A percentile compares a stretch with the other conserved stretches of the same genome.
These are phyloP conservation scores for Russula abietina DNA, from an alignment of 768 basidiomycete species.

Conservation along the genomic window DNA sequence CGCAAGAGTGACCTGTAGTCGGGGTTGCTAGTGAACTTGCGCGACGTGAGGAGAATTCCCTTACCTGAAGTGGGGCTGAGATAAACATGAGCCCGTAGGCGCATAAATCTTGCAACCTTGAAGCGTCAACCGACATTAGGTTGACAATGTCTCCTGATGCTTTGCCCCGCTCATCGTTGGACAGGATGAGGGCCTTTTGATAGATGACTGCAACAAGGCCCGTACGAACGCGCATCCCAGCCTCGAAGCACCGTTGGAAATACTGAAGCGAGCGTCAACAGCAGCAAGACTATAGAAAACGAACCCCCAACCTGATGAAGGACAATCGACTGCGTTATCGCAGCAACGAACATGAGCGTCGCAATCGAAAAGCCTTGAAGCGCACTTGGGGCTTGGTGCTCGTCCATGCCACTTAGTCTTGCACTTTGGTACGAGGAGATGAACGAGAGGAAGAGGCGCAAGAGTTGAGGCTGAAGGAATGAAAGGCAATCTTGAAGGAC, in stretches of 20 bases:
- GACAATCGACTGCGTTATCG: slow-evolving; percentile 71
- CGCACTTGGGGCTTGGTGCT: slow-evolving; percentile 31
- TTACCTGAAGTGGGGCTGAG: slow-evolving; percentile 80
- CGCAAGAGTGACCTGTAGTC: slow-evolving; percentile 68
- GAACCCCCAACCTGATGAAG: slow-evolving; percentile 63
- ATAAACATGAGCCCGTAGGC: slow-evolving; percentile 79
- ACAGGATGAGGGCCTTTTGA: slow-evolving; percentile 77
- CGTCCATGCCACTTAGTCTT: slow-evolving; percentile 33
- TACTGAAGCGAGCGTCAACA: slow-evolving; percentile 43
- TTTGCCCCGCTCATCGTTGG: slow-evolving; percentile 76
- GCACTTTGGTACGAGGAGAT: slow-evolving; percentile 69
- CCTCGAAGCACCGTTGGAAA: slow-evolving; percentile 77
- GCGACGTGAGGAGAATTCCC: not conserved
- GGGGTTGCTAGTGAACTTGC: not conserved
- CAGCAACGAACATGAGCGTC: slow-evolving; percentile 70
- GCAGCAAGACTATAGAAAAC: too few species aligned
- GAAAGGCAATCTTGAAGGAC: slow-evolving; percentile 71
- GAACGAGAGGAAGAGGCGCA: slow-evolving; percentile 72
- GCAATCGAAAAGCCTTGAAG: slow-evolving; percentile 75
- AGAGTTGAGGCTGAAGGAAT: slow-evolving; percentile 83
- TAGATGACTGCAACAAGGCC: slow-evolving; percentile 85
- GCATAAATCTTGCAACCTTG: slow-evolving; percentile 72
- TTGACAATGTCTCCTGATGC: slow-evolving; percentile 92
- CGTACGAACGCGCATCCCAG: slow-evolving; percentile 90
- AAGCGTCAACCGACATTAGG: slow-evolving; percentile 84